Evolutionary conservation across 164 flowering plant genomes (phyloP).

Genomic region (Brasenia schreberi): DNA sequence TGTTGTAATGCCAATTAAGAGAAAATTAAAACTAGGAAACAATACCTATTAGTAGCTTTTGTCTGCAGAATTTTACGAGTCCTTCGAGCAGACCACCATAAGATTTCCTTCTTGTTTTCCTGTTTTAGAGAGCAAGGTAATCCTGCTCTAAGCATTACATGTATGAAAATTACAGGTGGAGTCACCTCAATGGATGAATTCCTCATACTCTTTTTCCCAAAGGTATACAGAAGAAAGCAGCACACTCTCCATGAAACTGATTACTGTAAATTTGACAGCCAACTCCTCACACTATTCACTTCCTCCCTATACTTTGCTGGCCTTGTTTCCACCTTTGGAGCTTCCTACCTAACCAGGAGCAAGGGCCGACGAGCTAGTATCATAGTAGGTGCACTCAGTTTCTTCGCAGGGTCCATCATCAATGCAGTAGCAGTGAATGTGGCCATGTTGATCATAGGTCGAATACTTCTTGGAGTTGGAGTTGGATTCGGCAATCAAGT

Average conservation of each 20-base stretch:
- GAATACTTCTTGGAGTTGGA: constrained; percentile 70
- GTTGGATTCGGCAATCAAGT: constrained; percentile 93
- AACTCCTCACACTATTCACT: constrained; percentile 76
- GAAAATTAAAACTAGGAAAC: too few species aligned
- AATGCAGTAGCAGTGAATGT: constrained; percentile 66
- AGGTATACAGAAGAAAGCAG: constrained; percentile 60
- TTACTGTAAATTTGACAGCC: constrained; percentile 88
- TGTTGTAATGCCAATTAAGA: too few species aligned
- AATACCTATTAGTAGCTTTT: too few species aligned
- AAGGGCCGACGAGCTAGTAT: constrained; percentile 65
- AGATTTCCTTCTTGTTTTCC: too few species aligned
- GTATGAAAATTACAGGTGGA: constrained; percentile 46
- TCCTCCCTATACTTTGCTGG: constrained; percentile 90
- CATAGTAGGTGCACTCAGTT: constrained; percentile 57
- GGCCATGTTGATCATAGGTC: constrained; percentile 64
- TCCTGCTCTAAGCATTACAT: too few species aligned
- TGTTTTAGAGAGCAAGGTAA: too few species aligned
- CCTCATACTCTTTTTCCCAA: constrained; percentile 64
- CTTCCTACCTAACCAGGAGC: constrained; percentile 56
- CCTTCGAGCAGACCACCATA: too few species aligned
- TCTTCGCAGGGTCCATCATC: constrained; percentile 56
- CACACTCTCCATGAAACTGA: constrained; percentile 58
- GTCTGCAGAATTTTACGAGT: too few species aligned
- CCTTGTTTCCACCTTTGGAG: constrained; percentile 67
- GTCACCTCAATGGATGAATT: constrained; percentile 99